Conservation (phyloP, 176 grass and related monocot genomes). For the Rhynchospora pubera region DNA sequence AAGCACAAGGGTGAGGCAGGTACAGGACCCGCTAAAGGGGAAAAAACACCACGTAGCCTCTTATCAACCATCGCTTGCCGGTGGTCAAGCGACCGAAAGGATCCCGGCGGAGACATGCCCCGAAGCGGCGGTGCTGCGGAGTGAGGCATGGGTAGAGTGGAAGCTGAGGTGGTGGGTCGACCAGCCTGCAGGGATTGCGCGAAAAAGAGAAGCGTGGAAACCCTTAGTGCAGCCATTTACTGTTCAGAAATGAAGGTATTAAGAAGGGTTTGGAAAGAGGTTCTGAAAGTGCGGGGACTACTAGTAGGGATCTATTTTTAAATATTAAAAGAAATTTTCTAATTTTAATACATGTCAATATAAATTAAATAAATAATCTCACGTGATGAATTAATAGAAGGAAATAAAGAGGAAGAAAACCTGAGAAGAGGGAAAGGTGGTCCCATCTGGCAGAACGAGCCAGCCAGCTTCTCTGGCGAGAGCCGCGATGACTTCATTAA, state of each 20-base stretch:
- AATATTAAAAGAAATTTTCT: neutral
- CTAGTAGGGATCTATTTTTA: neutral
- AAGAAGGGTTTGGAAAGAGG: too few relatives aligned
- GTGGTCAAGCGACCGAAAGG: constrained; percentile 34
- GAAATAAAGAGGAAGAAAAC: constrained; percentile 21
- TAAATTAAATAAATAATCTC: too few relatives aligned
- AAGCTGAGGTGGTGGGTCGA: constrained; percentile 25
- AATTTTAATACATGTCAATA: neutral
- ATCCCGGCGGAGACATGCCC: constrained; percentile 37
- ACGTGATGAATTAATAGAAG: neutral
- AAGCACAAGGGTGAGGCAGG: constrained; percentile 12
- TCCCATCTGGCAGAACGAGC: constrained; percentile 69
- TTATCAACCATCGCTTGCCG: neutral
- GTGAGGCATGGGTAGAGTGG: constrained; percentile 13
- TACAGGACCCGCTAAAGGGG: too few relatives aligned
- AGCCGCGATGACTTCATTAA: constrained; percentile 32
- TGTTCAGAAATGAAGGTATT: too few relatives aligned
- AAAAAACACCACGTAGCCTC: neutral
- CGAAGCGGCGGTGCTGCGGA: constrained; percentile 32
- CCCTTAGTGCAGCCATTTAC: neutral
- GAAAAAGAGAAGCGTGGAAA: constrained; percentile 15
- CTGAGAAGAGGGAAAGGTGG: constrained; percentile 37
- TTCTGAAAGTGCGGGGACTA: too few relatives aligned
- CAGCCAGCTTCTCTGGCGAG: constrained; percentile 25
- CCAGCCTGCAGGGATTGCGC: constrained; percentile 4